Evolutionary conservation across 2,329 filamentous ascomycete species (phyloP), one percentile per base, ranked within the genome.

Genomic region (Aspergillus japonicus): DNA sequence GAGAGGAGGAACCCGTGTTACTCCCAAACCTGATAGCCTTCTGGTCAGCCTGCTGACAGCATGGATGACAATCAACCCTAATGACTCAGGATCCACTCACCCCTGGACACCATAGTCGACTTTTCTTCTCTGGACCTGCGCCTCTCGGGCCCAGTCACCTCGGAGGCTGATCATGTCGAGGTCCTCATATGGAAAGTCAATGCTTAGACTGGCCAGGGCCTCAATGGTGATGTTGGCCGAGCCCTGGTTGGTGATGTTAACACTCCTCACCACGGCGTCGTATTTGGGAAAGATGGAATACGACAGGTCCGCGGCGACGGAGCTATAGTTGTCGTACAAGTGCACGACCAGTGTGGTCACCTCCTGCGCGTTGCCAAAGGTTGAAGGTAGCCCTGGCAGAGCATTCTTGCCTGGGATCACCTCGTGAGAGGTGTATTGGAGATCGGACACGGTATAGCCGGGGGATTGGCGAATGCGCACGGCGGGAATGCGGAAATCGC

Each of bases 211-310:
- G 1, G 85, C 81, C 3, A 87, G 77, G 61, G 83, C 80, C 59
- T 87, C 80, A 6, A 88, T 75, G 0, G 78, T 80, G 21, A 87
- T 81, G 16, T 81, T 77, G 10, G 72, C 72, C 1, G 79, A 76
- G 3, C 86, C 83, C 54, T 83, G 79, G 66, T 89, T 89, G 2
- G 81, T 86, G 53, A 89, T 79, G 26, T 80, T 82, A 64, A 87
- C 85, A 68, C 85, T 88, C 24, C 86, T 78, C 2, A 82, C 83
- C 50, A 89, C 78, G 12, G 86, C 85, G 66, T 88, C 85, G 64
- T 85, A 82, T 50, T 79, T 74, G 0, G 86, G 85, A 59, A 89
- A 89, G 50, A 89, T 78, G 0, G 86, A 89, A 68, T 89, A 89
- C 0, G 79, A 82, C 56, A 89, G 68, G 29, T 85, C 84, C 0